phyloP scores from a whole-genome alignment of 2,329 filamentous ascomycete species.

The Trichoderma koningiopsis region DNA sequence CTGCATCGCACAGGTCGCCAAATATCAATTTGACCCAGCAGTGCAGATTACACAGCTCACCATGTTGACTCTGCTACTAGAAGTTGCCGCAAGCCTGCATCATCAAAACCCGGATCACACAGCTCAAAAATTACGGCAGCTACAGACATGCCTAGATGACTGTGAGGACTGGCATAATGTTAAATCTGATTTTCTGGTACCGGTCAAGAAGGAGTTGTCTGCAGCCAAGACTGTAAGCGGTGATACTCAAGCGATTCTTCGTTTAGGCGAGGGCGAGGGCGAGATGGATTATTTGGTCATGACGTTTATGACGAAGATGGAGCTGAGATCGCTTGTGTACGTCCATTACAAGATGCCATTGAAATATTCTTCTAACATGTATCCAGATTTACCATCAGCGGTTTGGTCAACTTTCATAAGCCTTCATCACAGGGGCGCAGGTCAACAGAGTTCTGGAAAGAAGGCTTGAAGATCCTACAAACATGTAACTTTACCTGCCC shows the following conservation, averaged over 20 bases:
- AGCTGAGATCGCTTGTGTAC: conserved; percentile 59
- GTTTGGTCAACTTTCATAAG: conserved; percentile 50
- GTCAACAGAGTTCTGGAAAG: conserved; percentile 45
- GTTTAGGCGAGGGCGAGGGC: conserved; percentile 48
- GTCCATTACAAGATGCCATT: conserved; percentile 32
- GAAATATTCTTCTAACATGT: conserved; percentile 28
- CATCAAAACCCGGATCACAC: conserved; percentile 61
- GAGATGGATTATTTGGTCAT: conserved; percentile 59
- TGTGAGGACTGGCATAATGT: conserved; percentile 53
- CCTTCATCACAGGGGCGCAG: conserved; percentile 39
- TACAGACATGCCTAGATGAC: conserved; percentile 65
- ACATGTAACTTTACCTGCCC: conserved; percentile 45
- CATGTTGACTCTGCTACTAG: conserved; percentile 66
- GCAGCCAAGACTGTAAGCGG: conserved; percentile 55
- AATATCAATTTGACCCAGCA: conserved; percentile 68
- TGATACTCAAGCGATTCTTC: conserved; percentile 59
- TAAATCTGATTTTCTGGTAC: conserved; percentile 55
- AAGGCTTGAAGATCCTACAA: conserved; percentile 49
- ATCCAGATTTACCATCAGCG: conserved; percentile 56
- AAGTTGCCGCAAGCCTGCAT: conserved; percentile 69
- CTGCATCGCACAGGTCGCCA: conserved; percentile 73
- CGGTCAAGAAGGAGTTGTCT: conserved; percentile 55
- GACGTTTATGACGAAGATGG: conserved; percentile 62
- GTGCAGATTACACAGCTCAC: conserved; percentile 67
- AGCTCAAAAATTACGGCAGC: conserved; percentile 59